Percentiles rank a stretch among this genome's conserved stretches.
phyloP scores from a whole-genome alignment of 495 filamentous ascomycete genomes.

The Arthonia radiata region DNA sequence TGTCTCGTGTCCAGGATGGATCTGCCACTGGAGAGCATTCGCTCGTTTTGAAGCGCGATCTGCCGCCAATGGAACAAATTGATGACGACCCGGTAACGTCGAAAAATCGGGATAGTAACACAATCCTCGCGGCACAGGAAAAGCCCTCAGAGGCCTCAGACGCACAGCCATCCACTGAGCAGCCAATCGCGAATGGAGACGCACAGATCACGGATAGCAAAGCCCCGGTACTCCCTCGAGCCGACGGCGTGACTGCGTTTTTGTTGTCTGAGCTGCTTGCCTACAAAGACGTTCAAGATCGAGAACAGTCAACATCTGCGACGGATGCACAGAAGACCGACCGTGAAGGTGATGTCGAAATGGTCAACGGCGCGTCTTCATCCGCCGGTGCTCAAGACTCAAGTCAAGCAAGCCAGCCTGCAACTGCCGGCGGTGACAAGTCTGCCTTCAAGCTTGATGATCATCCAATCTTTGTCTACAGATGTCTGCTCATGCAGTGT shows the following conservation, averaged over 20 bases:
- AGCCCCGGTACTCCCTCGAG: conserved; percentile 66
- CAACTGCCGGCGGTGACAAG: conserved; percentile 23
- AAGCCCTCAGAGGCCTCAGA: conserved; percentile 14
- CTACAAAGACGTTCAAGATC: conserved; percentile 78
- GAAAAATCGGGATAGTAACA: conserved; percentile 1
- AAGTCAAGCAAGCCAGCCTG: background rate
- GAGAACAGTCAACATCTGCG: conserved; percentile 24
- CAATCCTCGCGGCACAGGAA: conserved; percentile 3
- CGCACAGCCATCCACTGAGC: conserved; percentile 27
- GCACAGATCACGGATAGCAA: conserved; percentile 45
- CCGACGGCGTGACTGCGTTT: conserved; percentile 90
- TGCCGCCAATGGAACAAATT: conserved; percentile 10
- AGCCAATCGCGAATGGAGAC: conserved; percentile 5
- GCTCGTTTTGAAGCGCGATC: conserved; percentile 33
- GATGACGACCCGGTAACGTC: conserved; percentile 8
- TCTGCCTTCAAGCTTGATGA: conserved; percentile 69
- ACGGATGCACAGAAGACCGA: conserved; percentile 24
- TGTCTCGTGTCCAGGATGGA: too few relatives aligned
- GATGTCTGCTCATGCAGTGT: conserved; percentile 85
- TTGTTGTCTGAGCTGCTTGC: conserved; percentile 80
- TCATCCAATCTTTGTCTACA: conserved; percentile 86
- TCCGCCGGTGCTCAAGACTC: too few relatives aligned
- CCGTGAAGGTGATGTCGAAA: conserved; percentile 26
- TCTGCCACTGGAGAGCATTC: too few relatives aligned
- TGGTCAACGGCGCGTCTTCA: too few relatives aligned